A percentile compares a stretch with the other conserved stretches of the same genome.
Evolutionary conservation across 2,329 filamentous ascomycete genomes (phyloP).

Genomic region (Ceratocystis destructans): DNA sequence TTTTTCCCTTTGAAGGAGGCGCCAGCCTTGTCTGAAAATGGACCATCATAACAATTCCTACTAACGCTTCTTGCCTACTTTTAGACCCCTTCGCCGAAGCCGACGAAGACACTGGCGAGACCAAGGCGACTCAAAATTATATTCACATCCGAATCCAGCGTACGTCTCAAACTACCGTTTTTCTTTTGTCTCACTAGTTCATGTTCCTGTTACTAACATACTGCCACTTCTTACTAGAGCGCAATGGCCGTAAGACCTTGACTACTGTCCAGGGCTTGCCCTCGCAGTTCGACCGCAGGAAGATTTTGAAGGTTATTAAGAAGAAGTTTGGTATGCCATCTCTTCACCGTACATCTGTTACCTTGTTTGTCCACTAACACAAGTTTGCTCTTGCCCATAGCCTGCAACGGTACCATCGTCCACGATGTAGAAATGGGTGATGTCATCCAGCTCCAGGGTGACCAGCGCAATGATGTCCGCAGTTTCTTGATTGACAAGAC

Average conservation of each 20-base stretch:
- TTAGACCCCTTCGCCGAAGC: slow-evolving; percentile 99
- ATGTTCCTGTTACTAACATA: neutral
- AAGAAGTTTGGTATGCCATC: slow-evolving; percentile 75
- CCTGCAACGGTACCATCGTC: slow-evolving; percentile 99
- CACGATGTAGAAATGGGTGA: slow-evolving; percentile 93
- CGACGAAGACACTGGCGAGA: slow-evolving; percentile 97
- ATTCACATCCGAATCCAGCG: slow-evolving; percentile 99
- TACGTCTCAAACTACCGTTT: slow-evolving; percentile 37
- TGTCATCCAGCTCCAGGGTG: slow-evolving; percentile 98
- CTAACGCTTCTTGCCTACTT: slow-evolving; percentile 22
- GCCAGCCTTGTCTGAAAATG: neutral
- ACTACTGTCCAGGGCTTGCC: slow-evolving; percentile 98
- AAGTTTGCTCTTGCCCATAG: slow-evolving; percentile 30
- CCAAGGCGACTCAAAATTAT: slow-evolving; percentile 91
- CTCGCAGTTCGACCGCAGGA: slow-evolving; percentile 98
- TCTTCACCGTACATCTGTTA: slow-evolving; percentile 22
- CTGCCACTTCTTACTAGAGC: slow-evolving; percentile 45
- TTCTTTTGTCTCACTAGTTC: slow-evolving; percentile 13
- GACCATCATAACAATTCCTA: slow-evolving; percentile 13
- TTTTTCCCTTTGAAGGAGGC: too few relatives aligned
- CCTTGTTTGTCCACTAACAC: neutral
- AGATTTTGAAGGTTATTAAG: slow-evolving; percentile 99
- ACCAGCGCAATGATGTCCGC: slow-evolving; percentile 97
- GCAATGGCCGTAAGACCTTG: slow-evolving; percentile 99
- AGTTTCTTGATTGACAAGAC: slow-evolving; percentile 96